Percentiles rank a stretch among this genome's conserved stretches.
phyloP scores from a whole-genome alignment of 2,329 filamentous ascomycete genomes.

The Fonsecaea nubica region DNA sequence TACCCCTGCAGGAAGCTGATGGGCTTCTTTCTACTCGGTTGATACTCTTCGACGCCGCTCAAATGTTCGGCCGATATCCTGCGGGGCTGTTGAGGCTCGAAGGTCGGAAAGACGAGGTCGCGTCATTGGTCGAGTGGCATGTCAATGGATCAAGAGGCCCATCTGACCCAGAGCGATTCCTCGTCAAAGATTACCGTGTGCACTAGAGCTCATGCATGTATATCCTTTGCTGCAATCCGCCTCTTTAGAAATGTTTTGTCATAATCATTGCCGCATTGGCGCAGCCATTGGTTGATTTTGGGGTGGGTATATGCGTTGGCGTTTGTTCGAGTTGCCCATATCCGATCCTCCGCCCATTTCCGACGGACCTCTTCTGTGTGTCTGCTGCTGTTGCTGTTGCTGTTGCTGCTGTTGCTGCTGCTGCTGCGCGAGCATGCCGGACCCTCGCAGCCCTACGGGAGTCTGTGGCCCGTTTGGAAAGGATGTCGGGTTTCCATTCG shows the following conservation, averaged over 20 bases:
- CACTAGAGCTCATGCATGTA: neutral
- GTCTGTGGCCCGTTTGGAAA: conserved; percentile 32
- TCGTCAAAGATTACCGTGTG: neutral
- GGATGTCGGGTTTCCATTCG: conserved; percentile 28
- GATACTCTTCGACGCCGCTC: neutral
- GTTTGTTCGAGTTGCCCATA: conserved; percentile 34
- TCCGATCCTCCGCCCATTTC: conserved; percentile 35
- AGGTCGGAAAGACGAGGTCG: neutral
- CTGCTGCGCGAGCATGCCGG: conserved; percentile 24
- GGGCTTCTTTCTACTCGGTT: neutral
- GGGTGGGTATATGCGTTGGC: conserved; percentile 32
- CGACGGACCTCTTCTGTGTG: conserved; percentile 32
- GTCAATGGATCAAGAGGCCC: neutral
- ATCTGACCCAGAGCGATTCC: neutral
- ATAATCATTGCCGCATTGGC: conserved; percentile 33
- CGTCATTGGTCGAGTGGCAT: neutral
- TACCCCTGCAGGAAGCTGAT: conserved; percentile 16
- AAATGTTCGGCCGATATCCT: neutral
- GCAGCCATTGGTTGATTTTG: conserved; percentile 34
- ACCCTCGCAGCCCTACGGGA: conserved; percentile 29
- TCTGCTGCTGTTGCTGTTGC: conserved; percentile 3
- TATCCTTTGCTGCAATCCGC: neutral
- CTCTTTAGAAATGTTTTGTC: neutral
- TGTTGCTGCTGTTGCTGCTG: neutral
- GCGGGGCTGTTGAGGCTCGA: neutral